Evolutionary conservation across 2,329 filamentous ascomycete genomes (phyloP), one percentile per base, ranked within the genome.

Genomic region (Colletotrichum brevisporum): DNA sequence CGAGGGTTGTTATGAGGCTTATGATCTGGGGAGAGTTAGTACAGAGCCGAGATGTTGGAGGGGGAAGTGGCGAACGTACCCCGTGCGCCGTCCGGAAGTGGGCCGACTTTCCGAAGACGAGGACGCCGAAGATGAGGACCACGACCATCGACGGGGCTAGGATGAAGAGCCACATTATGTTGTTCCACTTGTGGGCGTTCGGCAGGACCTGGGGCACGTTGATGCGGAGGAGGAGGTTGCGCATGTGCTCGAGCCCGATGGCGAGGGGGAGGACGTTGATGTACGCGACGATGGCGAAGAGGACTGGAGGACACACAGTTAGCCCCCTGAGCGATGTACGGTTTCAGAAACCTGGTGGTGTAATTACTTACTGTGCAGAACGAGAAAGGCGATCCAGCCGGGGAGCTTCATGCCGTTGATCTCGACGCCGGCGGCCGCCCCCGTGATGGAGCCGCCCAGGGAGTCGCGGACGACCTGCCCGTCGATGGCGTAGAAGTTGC

Each of bases 31-130:
- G 10, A 6, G 18, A 1, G 53, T 60, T 10, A 67, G 65, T 15
- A n/a, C 6, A 24, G 8, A 6, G 6, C 51, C 2, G 15, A 1
- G 2, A 6, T 6, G 6, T 4, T 0, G 6, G 9, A 4, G 10
- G 13, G 43, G 10, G 12, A 43, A 13, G 12, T 18, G 9, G 12
- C 18, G 10, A 31, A 73, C 76, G 70, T 73, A 79, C 76, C 0
- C 73, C 76, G 26, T 80, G 78, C 3, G 73, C 67, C 4, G 75
- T 76, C 9, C 72, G 69, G 67, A 79, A 78, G 45, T 80, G 75
- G 2, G 55, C 62, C 0, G 74, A 63, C 9, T 71, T 71, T 0
- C 76, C 72, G 3, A 67, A 65, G 1, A 73, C 58, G 8, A 79
- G 51, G 15, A 72, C 26, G 16, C 78, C 78, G 26, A 78, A 76